Percentiles rank a stretch among this genome's conserved stretches.
These are phyloP conservation scores for Beauveria scarabaeidicola DNA, from an alignment of 2,329 filamentous ascomycete species.

Conservation along the genomic window DNA sequence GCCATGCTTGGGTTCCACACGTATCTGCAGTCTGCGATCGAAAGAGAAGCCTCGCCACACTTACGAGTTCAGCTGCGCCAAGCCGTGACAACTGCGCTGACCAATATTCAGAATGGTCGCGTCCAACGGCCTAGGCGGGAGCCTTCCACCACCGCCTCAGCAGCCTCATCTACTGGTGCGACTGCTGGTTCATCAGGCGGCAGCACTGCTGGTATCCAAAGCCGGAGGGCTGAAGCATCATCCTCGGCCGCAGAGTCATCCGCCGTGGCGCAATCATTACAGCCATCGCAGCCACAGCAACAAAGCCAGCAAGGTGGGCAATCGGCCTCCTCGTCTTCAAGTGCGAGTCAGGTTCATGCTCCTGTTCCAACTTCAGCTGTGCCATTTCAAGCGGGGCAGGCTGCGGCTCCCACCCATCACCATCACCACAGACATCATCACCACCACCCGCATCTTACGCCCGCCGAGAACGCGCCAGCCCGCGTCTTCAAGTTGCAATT, in stretches of 20 bases:
- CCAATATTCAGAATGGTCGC: conserved; percentile 30
- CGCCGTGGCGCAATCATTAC: neutral
- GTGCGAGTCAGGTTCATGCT: neutral
- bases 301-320: conserved; percentile 1
- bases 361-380: conserved; percentile 4
- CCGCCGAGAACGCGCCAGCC: conserved; percentile 39
- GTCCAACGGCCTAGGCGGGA: neutral
- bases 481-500: conserved; percentile 96
- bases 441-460: conserved; percentile 38
- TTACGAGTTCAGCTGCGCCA: conserved; percentile 41
- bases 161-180: neutral
- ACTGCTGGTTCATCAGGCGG: neutral
- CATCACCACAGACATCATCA: conserved; percentile 9
- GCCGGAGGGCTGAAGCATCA: neutral
- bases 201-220: neutral
- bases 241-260: neutral
- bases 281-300: conserved; percentile 1
- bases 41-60: conserved; percentile 40
- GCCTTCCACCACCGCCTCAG: neutral
- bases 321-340: neutral
- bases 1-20: conserved; percentile 39
- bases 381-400: conserved; percentile 8
- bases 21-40: conserved; percentile 43
- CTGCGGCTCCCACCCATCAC: conserved; percentile 13
- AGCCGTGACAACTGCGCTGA: conserved; percentile 37